Base-by-base conservation (phyloP, 2,329 filamentous ascomycete species). In the Colletotrichum musae region DNA sequence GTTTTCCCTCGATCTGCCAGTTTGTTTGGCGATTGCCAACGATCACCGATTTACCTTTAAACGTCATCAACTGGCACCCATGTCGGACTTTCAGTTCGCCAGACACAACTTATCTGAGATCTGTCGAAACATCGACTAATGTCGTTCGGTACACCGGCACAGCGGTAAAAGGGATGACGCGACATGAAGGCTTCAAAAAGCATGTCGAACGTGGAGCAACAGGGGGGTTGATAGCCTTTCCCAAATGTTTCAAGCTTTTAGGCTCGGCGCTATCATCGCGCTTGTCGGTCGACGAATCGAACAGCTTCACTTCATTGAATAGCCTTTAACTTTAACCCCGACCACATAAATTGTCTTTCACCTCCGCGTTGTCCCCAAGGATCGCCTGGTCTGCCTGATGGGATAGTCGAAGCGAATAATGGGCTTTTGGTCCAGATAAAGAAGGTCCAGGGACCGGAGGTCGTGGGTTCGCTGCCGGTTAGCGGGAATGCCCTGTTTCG, bases 51-150 rank as follows among this genome's bases (percentile, higher is more conserved):
- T 24, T 26, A 21, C 36, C 24, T 61, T 67, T 9, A 52, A 18
- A 41, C 43, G 36, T 57, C 43, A 50, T 45, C 41, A n/a, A 15
- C 43, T 32, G 32, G 6, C 24, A 18, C n/a, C 21, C 58, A 21
- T 45, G 36, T 21, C 36, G 36, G 15, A 12, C 9, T 41, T 60
- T 45, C 47, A 45, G 43, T 60, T 70, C 32, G 4, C 4, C 10
- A 32, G 58, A 18, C 47, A 41, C 45, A 67, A 64, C 56, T 60
- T 51, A 66, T 61, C 67, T 51, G 5, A 39, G 12, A 39, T 66
- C 50, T 43, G 18, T 52, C 39, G 36, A 16, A 24, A 10, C 58
- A 64, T 68, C 64, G 53, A 47, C 26, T 36, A n/a, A 21, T n/a
- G 16, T 39, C 32, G 32, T 6, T 28, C 32, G 56, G 57, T 12